Evolutionary conservation across 73 alveolate genomes (phyloP), one percentile per base, ranked within the genome.

Genomic region (Paramecium biaurelia): DNA sequence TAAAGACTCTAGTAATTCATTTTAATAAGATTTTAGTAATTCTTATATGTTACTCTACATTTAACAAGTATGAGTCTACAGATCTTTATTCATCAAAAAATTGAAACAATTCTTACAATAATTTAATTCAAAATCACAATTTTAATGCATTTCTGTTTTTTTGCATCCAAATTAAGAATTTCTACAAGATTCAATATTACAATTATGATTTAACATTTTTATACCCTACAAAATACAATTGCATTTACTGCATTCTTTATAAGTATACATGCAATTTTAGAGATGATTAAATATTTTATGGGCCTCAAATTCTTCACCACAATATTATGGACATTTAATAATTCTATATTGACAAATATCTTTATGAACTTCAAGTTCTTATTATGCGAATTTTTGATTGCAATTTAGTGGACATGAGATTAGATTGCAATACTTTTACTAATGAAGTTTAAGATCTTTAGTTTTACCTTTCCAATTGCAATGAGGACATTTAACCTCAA

Each of bases 231-330:
- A 38, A 23, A 79, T 47, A 11, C 74, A 24, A 18, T 43, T 20
- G 23, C 90, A 79, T 38, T 38, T 23, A 7, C 0, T 38, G 56
- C 90, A 79, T 9, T 43, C 21, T 47, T 9, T 41, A 24, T 43
- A 79, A 3, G 74, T 10, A 24, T 30, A 79, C 56, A 43, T 26
- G 18, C 90, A 79, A 1, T 41, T 47, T 20, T 45, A 18, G 18
- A 79, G 70, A 79, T 79, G 90, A 14, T 9, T 0, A 21, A 34
- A 23, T 5, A 79, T 10, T 24, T 43, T 7, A 11, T 38, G 30
- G 0, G 90, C 90, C 26, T 79, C 30, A 18, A 42, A 23, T 41
- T 79, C 74, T 79, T 79, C 70, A 20, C 90, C 90, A 79, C 90
- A 79, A 43, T 18, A 79, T 47, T 43, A 45, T 7, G 90, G 90